phyloP scores from a whole-genome alignment of 176 grass and related monocot genomes.

The Musa acuminata region DNA sequence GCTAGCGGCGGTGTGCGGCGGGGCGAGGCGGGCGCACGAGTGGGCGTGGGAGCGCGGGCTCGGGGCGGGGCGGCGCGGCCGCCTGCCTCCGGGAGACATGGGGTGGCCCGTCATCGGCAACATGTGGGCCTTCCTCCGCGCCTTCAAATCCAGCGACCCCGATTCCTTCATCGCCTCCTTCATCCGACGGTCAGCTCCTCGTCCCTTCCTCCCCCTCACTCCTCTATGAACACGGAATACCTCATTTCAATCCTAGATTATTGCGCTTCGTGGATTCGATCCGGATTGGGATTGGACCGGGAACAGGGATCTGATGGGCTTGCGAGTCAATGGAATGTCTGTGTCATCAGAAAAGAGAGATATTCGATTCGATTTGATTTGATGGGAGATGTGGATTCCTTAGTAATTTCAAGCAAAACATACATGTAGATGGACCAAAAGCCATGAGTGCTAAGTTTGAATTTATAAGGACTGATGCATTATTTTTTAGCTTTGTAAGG shows the following conservation, averaged over 20 bases:
- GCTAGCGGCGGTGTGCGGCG: not conserved
- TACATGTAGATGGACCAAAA: too few species aligned
- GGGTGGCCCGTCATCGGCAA: slow-evolving; percentile 75
- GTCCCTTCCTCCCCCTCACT: not conserved
- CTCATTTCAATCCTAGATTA: not conserved
- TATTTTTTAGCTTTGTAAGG: too few species aligned
- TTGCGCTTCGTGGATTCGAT: not conserved
- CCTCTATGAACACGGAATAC: not conserved
- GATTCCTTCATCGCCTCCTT: slow-evolving; percentile 77
- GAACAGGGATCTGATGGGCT: too few species aligned
- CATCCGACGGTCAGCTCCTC: slow-evolving; percentile 35
- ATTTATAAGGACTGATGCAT: too few species aligned
- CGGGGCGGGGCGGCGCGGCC: slow-evolving; percentile 17
- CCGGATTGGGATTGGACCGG: too few species aligned
- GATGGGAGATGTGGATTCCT: not conserved
- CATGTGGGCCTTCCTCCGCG: slow-evolving; percentile 79
- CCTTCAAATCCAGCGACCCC: slow-evolving; percentile 63
- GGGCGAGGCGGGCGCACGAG: slow-evolving; percentile 30
- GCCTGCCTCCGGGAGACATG: slow-evolving; percentile 76
- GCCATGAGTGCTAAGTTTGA: too few species aligned
- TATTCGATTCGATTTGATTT: not conserved
- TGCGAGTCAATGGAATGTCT: not conserved
- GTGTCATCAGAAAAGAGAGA: not conserved
- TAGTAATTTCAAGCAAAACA: not conserved
- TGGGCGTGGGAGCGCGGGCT: slow-evolving; percentile 36